Conservation (phyloP, 257 asterid species). For the Solanum bukasovii region DNA sequence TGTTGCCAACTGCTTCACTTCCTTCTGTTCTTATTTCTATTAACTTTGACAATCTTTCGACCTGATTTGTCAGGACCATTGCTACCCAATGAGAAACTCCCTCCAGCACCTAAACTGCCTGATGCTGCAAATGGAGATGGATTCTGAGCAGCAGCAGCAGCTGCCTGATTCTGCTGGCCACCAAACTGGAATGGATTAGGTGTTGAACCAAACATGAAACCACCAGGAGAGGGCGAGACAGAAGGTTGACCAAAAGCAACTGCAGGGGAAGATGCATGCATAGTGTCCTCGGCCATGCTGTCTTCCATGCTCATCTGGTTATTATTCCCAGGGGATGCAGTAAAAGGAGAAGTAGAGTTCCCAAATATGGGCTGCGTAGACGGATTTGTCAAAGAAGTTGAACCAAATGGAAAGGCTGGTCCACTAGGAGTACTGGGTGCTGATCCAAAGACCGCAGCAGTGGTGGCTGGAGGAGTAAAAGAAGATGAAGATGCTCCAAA, state of each 20-base stretch:
- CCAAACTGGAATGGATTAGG: constrained; percentile 47
- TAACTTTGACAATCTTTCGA: constrained; percentile 33
- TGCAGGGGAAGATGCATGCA: constrained; percentile 36
- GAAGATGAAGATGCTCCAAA: constrained; percentile 40
- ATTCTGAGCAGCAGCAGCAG: constrained; percentile 23
- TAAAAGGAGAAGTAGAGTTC: constrained; percentile 16
- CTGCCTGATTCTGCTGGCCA: constrained; percentile 44
- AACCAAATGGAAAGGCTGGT: constrained; percentile 24
- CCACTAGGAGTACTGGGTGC: constrained; percentile 23
- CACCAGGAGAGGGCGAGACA: constrained; percentile 31
- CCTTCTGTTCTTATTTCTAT: constrained; percentile 40
- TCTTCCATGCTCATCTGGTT: constrained; percentile 72
- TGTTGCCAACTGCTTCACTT: constrained; percentile 19
- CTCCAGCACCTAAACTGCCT: constrained; percentile 44
- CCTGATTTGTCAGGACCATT: constrained; percentile 47
- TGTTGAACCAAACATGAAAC: constrained; percentile 37
- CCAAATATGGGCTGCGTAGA: constrained; percentile 8
- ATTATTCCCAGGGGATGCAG: constrained; percentile 33
- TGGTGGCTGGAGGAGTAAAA: constrained; percentile 18
- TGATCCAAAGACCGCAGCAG: constrained; percentile 24
- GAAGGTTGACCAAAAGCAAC: constrained; percentile 41
- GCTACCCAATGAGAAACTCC: constrained; percentile 81
- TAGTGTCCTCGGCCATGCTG: constrained; percentile 90
- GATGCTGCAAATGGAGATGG: constrained; percentile 44
- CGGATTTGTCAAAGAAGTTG: constrained; percentile 19